phyloP scores from a whole-genome alignment of 148 eudicot species.

The Rhododendron henanense region DNA sequence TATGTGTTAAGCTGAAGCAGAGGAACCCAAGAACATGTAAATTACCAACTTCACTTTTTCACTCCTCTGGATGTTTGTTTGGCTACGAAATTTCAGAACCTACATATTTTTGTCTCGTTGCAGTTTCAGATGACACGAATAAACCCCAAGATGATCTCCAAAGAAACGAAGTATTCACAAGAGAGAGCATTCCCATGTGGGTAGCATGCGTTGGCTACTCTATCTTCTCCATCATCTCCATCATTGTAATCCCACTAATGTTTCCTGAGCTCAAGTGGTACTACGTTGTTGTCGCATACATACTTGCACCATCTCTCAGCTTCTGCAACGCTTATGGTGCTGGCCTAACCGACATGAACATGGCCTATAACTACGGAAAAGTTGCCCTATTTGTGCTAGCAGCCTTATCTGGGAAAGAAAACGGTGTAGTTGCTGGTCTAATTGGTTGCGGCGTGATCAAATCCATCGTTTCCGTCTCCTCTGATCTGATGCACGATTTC shows the following conservation, averaged over 20 bases:
- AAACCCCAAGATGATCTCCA: conserved; percentile 44
- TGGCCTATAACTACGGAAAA: conserved; percentile 92
- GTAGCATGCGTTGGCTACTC: conserved; percentile 61
- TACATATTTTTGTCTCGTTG: background rate
- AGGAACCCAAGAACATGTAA: conserved; percentile 40
- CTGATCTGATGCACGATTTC: conserved; percentile 83
- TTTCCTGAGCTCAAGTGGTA: conserved; percentile 87
- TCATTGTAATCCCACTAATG: conserved; percentile 64
- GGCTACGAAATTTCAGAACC: background rate
- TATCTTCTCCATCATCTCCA: conserved; percentile 52
- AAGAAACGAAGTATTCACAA: conserved; percentile 53
- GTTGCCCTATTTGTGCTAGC: conserved; percentile 84
- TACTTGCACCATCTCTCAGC: conserved; percentile 73
- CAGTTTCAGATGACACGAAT: conserved; percentile 39
- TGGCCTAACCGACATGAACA: conserved; percentile 88
- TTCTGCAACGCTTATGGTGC: conserved; percentile 95
- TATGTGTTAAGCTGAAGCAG: conserved; percentile 34
- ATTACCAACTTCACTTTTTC: background rate
- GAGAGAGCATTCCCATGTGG: conserved; percentile 74
- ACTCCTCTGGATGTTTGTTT: background rate
- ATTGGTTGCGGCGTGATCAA: conserved; percentile 82
- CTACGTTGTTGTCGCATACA: conserved; percentile 57
- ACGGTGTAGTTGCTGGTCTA: conserved; percentile 82
- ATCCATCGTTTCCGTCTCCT: conserved; percentile 73
- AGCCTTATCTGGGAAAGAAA: conserved; percentile 43